Evolutionary conservation across 176 grass and related monocot species (phyloP).

Genomic region (Zoysia japonica): DNA sequence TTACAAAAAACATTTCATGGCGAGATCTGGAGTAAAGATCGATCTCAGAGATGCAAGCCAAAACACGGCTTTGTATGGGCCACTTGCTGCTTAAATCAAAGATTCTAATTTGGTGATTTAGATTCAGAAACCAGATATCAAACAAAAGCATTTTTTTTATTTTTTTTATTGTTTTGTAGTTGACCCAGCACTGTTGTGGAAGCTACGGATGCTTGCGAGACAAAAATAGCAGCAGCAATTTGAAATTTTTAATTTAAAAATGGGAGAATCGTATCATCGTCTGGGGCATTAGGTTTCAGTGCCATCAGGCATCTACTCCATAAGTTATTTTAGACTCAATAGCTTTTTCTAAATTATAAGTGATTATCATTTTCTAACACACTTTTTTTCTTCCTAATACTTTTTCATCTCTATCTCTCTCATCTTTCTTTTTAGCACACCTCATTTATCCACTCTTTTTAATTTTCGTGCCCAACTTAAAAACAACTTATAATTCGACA

Average conservation of each 20-base stretch:
- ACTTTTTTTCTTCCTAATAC: too few species aligned
- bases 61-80: constrained; percentile 33
- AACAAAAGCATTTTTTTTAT: not conserved
- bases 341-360: too few species aligned
- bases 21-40: not conserved
- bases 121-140: constrained; percentile 12
- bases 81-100: constrained; percentile 1
- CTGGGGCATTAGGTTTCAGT: not conserved
- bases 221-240: not conserved
- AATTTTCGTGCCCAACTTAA: too few species aligned
- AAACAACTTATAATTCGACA: too few species aligned
- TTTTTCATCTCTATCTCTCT: too few species aligned
- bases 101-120: not conserved
- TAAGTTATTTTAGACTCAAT: too few species aligned
- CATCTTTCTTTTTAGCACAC: too few species aligned
- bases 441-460: too few species aligned
- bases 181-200: not conserved
- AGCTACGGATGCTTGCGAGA: not conserved
- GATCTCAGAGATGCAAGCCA: constrained; percentile 7
- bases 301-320: not conserved
- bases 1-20: not conserved
- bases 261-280: not conserved
- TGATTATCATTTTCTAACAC: too few species aligned
- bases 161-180: not conserved
- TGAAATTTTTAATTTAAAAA: not conserved